phyloP scores from a whole-genome alignment of 768 basidiomycete species.

The Serpula lacrymans region DNA sequence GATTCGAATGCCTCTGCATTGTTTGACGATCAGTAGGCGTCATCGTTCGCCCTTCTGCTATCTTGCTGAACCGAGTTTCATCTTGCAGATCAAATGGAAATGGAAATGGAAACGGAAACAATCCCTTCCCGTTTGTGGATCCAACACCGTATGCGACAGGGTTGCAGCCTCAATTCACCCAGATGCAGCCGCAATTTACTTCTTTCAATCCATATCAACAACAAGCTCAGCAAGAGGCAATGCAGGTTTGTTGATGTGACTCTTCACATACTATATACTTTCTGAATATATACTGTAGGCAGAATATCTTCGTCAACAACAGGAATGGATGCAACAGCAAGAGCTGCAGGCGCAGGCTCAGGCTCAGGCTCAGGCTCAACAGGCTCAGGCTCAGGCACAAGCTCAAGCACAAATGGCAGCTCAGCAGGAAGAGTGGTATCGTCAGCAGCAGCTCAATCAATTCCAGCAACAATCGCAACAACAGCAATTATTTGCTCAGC shows the following conservation, averaged over 20 bases:
- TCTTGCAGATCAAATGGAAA: constrained; percentile 27
- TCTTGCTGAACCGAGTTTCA: constrained; percentile 5
- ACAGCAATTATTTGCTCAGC: constrained; percentile 52
- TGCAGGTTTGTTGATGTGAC: constrained; percentile 42
- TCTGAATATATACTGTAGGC: constrained; percentile 23
- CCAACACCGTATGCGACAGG: constrained; percentile 56
- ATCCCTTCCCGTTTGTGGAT: constrained; percentile 62
- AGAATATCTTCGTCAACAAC: constrained; percentile 48
- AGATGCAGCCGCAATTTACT: constrained; percentile 80
- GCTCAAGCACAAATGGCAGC: constrained; percentile 43
- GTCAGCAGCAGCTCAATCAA: constrained; percentile 58
- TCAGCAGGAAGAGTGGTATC: constrained; percentile 55
- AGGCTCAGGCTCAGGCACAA: constrained; percentile 45
- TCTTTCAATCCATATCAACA: constrained; percentile 94
- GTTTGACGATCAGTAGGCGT: constrained; percentile 84
- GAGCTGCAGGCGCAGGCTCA: constrained; percentile 42
- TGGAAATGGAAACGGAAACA: too few species aligned
- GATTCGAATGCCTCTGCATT: constrained; percentile 70
- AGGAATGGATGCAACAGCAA: constrained; percentile 72
- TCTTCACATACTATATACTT: background rate
- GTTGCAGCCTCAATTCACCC: constrained; percentile 43
- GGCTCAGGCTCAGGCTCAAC: constrained; percentile 41
- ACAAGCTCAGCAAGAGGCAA: constrained; percentile 86
- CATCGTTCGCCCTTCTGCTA: constrained; percentile 5
- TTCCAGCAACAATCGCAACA: constrained; percentile 42